phyloP scores from a whole-genome alignment of 2,329 filamentous ascomycete genomes.

The Trichoderma polysporum region DNA sequence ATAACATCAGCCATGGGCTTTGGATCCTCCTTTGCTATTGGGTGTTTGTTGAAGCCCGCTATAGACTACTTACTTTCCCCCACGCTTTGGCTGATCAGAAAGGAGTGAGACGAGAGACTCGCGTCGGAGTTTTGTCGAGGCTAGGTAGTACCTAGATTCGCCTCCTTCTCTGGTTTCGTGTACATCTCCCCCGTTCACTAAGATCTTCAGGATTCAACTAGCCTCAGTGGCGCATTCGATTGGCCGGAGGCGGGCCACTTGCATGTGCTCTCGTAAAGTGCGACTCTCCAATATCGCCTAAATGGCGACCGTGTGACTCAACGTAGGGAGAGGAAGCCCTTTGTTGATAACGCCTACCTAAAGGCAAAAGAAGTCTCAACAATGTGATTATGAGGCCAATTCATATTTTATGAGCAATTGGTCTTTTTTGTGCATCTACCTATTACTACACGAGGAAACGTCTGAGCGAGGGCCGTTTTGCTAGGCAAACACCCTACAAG shows the following conservation, averaged over 20 bases:
- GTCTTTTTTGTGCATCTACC: neutral
- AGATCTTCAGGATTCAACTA: neutral
- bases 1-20: neutral
- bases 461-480: neutral
- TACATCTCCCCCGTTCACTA: neutral
- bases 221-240: slow-evolving; percentile 7
- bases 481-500: neutral
- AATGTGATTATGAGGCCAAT: neutral
- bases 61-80: neutral
- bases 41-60: neutral
- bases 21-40: neutral
- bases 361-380: neutral
- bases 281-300: slow-evolving; percentile 12
- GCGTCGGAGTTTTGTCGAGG: neutral
- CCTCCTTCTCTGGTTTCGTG: slow-evolving; percentile 1
- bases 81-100: neutral
- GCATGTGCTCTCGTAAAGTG: slow-evolving; percentile 6
- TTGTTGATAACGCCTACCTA: neutral
- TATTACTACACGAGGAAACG: too few species aligned
- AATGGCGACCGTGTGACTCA: neutral
- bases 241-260: neutral
- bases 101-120: neutral
- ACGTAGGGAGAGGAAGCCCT: neutral
- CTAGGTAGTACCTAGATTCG: neutral
- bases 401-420: neutral